phyloP scores from a whole-genome alignment of 2,329 filamentous ascomycete species.

The Scedosporium boydii region DNA sequence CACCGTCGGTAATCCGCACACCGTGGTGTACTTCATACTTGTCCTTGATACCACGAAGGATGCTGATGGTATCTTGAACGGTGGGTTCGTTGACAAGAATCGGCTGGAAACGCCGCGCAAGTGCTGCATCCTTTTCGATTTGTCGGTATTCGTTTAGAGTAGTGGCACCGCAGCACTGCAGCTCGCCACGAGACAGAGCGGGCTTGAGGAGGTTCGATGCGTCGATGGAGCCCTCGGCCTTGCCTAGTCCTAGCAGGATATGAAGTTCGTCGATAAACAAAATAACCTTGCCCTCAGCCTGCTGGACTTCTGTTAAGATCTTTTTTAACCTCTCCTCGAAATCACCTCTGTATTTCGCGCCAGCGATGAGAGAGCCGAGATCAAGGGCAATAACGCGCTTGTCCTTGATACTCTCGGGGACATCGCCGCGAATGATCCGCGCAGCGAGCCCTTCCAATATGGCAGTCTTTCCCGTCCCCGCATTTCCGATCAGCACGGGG shows the following conservation, averaged over 20 bases:
- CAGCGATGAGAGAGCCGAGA: conserved; percentile 85
- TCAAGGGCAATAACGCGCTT: conserved; percentile 84
- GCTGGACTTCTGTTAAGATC: conserved; percentile 82
- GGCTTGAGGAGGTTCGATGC: conserved; percentile 93
- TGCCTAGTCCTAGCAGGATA: conserved; percentile 81
- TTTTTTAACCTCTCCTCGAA: conserved; percentile 92
- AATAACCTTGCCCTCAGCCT: conserved; percentile 82
- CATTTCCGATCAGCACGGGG: conserved; percentile 83
- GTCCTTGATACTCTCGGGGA: conserved; percentile 91
- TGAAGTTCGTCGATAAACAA: conserved; percentile 94
- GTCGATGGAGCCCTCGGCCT: conserved; percentile 93
- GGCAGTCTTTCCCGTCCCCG: conserved; percentile 89
- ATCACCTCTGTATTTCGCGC: conserved; percentile 90
- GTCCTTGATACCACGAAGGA: conserved; percentile 92
- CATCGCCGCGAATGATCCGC: conserved; percentile 83
- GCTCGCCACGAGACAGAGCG: conserved; percentile 79
- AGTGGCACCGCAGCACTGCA: conserved; percentile 93
- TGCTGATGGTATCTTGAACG: conserved; percentile 89
- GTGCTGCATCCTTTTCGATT: conserved; percentile 92
- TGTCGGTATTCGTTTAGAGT: conserved; percentile 84
- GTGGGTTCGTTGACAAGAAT: conserved; percentile 88
- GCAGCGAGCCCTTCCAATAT: conserved; percentile 85
- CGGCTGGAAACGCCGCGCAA: conserved; percentile 88
- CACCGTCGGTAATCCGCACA: conserved; percentile 86
- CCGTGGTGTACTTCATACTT: conserved; percentile 97